Evolutionary conservation across 2,329 filamentous ascomycete genomes (phyloP), one percentile per base, ranked within the genome.

Genomic region (Ceratocystiopsis sp.): DNA sequence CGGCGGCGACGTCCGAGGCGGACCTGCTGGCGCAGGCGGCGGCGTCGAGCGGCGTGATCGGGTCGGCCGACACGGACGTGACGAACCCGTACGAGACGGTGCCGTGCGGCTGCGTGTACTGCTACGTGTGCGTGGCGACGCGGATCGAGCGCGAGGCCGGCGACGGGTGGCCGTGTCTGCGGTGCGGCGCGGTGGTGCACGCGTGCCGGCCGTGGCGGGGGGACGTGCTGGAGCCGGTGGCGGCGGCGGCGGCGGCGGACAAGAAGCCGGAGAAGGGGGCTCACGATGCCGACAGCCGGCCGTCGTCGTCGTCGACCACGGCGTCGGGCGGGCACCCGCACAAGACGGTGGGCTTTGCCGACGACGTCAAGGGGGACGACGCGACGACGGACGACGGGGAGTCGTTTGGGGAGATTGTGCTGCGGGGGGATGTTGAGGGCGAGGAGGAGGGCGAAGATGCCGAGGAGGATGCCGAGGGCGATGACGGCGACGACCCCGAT

Each of bases 41-140:
- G 3, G 70, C 75, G 12, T 76, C 78, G 5, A 78, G 78, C 47
- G 86, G 87, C 14, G 80, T 94, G 12, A 71, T 93, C 37, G 89
- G 87, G 16, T 93, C 83, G 16, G 83, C 84, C 8, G 81, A 86
- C 50, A 95, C 87, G 0, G 91, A 96, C 54, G 80, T 96, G 48
- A 95, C 89, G 5, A 98, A 96, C 57, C 87, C 91, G 0, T 98
- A 98, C 58, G 85, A 94, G 61, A 76, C 86, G 0, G 74, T 87
- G 3, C 80, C 85, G 1, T 98, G 91, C 54, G 82, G 82, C 0
- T 94, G 87, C 59, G 70, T 95, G 46, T 98, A 96, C 63, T 98
- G 91, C 61, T 98, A 93, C 57, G 84, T 93, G 16, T 98, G 91
- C 55, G 62, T 96, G n/a, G 85, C 87, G 3, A 84, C 86, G 45